Evolutionary conservation across 768 basidiomycete species (phyloP), one percentile per base, ranked within the genome.

Genomic region (Leccinum variicolor): DNA sequence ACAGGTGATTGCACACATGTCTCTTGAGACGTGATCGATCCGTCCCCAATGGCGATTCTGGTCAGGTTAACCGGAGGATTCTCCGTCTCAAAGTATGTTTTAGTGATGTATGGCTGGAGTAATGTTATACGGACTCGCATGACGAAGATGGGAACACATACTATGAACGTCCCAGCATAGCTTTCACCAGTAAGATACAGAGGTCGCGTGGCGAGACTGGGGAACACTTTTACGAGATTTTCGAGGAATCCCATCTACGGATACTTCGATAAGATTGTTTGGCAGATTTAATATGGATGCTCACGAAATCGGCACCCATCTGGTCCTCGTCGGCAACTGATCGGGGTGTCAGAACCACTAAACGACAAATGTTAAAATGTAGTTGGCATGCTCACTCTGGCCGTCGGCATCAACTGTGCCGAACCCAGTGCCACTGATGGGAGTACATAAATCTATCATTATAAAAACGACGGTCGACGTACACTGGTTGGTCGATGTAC

Each of bases 181-280:
- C 85, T 87, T 70, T 90, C 89, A 3, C 89, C 89, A 0, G 83
- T 84, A n/a, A 91, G 65, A 67, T 84, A 73, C 49, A 90, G 74
- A 17, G 89, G 88, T 26, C 89, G 81, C 3, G 74, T 82, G 17
- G 81, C 81, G 19, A 90, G 76, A 61, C 77, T 78, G 2, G 88
- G 89, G 66, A 90, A 90, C 15, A 89, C 83, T 64, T 85, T 84
- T 59, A 89, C 85, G 5, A 89, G 76, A 64, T 90, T 90, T 29
- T 70, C 72, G 29, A 91, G 67, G 69, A 90, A 90, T 3, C 84
- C 86, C 75, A 89, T 80, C 88, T 90, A 52, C 1, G 9, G 4
- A 3, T 36, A 36, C 15, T 34, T 13, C n/a, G 29, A 52, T 60
- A 4, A 56, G 52, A 15, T 9, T 11, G 7, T 2, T 2, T 26